phyloP scores from a whole-genome alignment of 495 filamentous ascomycete genomes.

The Podospora conica region DNA sequence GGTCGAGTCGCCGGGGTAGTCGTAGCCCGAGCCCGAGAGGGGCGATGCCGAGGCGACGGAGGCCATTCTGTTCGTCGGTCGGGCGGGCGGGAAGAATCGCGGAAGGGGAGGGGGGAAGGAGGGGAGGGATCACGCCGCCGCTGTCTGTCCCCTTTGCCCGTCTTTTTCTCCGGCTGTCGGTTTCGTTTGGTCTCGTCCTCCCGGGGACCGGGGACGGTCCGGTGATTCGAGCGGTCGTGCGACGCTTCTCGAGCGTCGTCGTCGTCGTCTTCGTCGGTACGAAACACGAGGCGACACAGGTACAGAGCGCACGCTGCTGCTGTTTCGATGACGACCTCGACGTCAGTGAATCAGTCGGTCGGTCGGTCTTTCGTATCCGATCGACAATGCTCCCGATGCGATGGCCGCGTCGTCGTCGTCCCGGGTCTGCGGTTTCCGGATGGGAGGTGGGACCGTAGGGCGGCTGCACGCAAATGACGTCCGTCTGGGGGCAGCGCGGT shows the following conservation, averaged over 20 bases:
- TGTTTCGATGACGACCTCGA: background rate
- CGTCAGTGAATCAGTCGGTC: too few relatives aligned
- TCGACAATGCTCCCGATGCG: too few relatives aligned
- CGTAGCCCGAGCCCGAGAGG: conserved; percentile 26
- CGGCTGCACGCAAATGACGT: background rate
- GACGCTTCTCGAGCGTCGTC: background rate
- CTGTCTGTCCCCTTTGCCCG: background rate
- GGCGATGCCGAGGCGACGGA: conserved; percentile 26
- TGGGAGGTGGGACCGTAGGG: background rate
- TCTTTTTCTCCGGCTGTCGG: background rate
- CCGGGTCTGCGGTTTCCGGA: background rate
- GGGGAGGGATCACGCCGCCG: background rate
- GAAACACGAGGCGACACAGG: background rate
- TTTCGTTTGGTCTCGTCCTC: background rate
- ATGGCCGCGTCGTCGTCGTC: background rate
- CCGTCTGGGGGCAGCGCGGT: background rate
- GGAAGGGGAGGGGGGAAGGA: background rate
- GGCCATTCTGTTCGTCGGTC: conserved; percentile 13
- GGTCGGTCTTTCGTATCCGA: background rate
- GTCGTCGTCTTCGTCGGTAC: background rate
- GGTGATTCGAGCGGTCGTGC: background rate
- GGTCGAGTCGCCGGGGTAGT: conserved; percentile 18
- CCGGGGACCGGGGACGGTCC: background rate
- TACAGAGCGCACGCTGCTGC: background rate
- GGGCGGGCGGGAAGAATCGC: background rate